Evolutionary conservation across 345 rosid genomes (phyloP).

Genomic region (Murraya koenigii): DNA sequence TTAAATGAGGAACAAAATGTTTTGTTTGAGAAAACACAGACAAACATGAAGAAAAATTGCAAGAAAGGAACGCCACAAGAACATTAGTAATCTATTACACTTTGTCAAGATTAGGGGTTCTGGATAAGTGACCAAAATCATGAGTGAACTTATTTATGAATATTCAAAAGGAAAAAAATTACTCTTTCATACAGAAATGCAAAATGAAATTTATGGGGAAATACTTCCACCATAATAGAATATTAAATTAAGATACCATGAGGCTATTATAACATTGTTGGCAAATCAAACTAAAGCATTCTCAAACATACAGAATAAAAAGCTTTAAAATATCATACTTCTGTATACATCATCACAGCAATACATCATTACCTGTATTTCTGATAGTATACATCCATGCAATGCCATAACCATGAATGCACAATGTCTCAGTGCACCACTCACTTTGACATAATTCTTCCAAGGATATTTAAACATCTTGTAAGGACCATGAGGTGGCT

Average conservation of each 20-base stretch:
- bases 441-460: constrained; percentile 82
- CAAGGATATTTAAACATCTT: constrained; percentile 75
- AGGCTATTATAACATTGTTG: neutral
- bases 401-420: constrained; percentile 94
- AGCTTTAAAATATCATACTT: neutral
- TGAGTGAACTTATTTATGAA: neutral
- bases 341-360: neutral
- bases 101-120: neutral
- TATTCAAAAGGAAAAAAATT: no score
- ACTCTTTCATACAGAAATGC: neutral
- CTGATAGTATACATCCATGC: constrained; percentile 94
- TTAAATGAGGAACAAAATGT: neutral
- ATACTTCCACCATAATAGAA: neutral
- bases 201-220: neutral
- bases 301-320: neutral
- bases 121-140: neutral
- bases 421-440: constrained; percentile 92
- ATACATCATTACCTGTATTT: constrained; percentile 69
- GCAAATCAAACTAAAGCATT: neutral
- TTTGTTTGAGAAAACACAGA: neutral
- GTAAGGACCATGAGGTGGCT: constrained; percentile 98
- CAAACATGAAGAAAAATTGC: neutral
- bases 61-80: neutral
- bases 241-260: neutral
- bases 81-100: neutral